Percentiles rank a stretch among this genome's conserved stretches.
These are phyloP conservation scores for Annulohypoxylon maeteangense DNA, from an alignment of 495 filamentous ascomycete genomes.

Conservation along the genomic window DNA sequence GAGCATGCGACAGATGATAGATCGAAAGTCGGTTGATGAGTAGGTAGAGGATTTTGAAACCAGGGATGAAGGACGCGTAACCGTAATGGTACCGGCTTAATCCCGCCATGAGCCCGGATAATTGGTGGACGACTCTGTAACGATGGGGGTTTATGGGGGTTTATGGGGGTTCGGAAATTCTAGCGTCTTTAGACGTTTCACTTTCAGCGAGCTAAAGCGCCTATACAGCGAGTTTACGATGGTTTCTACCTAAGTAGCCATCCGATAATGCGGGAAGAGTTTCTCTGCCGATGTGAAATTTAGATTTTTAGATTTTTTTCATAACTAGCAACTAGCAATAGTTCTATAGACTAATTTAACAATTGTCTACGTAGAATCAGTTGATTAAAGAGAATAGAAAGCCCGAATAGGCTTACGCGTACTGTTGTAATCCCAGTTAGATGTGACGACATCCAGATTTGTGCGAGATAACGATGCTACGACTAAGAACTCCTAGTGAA, in stretches of 20 bases:
- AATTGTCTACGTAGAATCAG: background rate
- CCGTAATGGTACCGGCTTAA: constrained; percentile 11
- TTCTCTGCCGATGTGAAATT: background rate
- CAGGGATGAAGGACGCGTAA: constrained; percentile 11
- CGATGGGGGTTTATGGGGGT: background rate
- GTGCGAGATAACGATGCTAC: background rate
- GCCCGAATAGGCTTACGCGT: constrained; percentile 4
- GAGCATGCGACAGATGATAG: background rate
- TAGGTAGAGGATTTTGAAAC: constrained; percentile 11
- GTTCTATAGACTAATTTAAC: background rate
- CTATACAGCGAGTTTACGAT: background rate
- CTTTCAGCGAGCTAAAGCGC: background rate
- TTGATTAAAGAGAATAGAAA: background rate
- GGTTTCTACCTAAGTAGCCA: background rate
- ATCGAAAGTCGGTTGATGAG: background rate
- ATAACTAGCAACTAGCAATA: background rate
- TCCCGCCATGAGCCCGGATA: background rate
- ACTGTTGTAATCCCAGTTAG: constrained; percentile 15
- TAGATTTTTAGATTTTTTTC: background rate
- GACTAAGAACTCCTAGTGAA: background rate
- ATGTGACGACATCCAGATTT: constrained; percentile 5
- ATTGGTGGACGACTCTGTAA: background rate
- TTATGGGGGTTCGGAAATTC: background rate
- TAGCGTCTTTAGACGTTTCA: constrained; percentile 14
- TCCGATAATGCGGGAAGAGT: background rate